Evolutionary conservation across 306 rosid genomes (phyloP).

Genomic region (Astragalus membranaceus): DNA sequence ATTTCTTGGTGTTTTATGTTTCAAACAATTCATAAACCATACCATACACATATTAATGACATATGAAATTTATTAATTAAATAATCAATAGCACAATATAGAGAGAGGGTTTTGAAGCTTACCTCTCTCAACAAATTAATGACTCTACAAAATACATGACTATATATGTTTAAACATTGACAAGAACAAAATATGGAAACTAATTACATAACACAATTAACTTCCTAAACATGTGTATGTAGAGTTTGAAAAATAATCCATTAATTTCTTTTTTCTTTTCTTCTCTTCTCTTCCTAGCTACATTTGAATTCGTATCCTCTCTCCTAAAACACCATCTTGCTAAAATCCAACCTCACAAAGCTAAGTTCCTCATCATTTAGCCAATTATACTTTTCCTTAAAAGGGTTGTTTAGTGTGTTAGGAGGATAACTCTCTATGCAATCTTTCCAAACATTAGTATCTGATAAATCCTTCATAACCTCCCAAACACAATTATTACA

Average conservation of each 20-base stretch:
- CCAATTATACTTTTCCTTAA: conserved; percentile 67
- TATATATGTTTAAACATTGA: not conserved
- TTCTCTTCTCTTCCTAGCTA: no score
- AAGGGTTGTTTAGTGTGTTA: conserved; percentile 33
- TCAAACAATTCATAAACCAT: not conserved
- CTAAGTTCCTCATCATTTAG: conserved; percentile 53
- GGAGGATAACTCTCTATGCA: conserved; percentile 61
- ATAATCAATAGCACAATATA: conserved; percentile 8
- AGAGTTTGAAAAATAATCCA: no score
- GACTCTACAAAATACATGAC: not conserved
- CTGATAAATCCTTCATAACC: conserved; percentile 56
- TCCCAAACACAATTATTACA: conserved; percentile 91
- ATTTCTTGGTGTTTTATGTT: not conserved
- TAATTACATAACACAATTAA: not conserved
- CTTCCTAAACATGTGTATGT: conserved; percentile 5
- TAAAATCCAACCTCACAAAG: conserved; percentile 51
- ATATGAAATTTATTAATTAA: conserved; percentile 15
- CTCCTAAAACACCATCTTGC: not conserved
- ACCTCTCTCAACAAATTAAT: not conserved
- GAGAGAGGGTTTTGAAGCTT: not conserved
- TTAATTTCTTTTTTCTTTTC: no score
- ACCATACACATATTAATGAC: not conserved
- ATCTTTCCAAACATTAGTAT: conserved; percentile 63
- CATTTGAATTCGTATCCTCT: no score
- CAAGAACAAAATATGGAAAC: not conserved